Evolutionary conservation across 176 grass and related monocot species (phyloP).

Genomic region (Triticum monococcum): DNA sequence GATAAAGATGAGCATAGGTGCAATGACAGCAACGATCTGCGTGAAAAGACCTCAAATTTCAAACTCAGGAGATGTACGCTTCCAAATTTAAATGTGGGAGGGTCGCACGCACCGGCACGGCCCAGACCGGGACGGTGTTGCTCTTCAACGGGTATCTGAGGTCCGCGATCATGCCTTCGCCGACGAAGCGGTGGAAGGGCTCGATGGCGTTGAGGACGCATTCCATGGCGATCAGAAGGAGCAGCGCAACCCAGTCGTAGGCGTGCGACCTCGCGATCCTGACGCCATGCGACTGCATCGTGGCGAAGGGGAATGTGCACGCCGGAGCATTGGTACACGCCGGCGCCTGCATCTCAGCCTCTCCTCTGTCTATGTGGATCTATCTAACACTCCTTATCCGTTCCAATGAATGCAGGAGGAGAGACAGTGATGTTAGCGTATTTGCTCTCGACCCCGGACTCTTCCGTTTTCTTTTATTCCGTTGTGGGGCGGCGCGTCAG

Average conservation of each 20-base stretch:
- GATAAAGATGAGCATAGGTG: constrained; percentile 27
- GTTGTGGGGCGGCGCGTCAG: neutral
- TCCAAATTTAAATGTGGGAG: neutral
- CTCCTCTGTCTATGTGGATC: too few relatives aligned
- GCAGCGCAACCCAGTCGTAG: constrained; percentile 60
- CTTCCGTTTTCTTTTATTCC: neutral
- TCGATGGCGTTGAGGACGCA: constrained; percentile 62
- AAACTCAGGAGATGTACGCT: neutral
- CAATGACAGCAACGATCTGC: constrained; percentile 47
- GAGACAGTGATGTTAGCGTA: neutral
- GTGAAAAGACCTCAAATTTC: too few relatives aligned
- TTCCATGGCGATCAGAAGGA: constrained; percentile 30
- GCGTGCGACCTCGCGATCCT: constrained; percentile 35
- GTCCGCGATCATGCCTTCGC: constrained; percentile 64
- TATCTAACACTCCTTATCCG: neutral
- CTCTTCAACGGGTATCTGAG: constrained; percentile 62
- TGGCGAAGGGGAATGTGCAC: neutral
- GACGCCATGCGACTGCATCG: constrained; percentile 26
- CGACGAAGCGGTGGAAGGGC: constrained; percentile 81
- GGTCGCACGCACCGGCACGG: constrained; percentile 29
- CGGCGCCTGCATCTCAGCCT: neutral
- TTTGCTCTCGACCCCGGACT: neutral
- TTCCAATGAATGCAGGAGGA: neutral
- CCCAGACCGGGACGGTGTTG: constrained; percentile 79
- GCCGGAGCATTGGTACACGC: neutral